A percentile compares a stretch with the other conserved stretches of the same genome.
These are phyloP conservation scores for Tardiomyces blankii DNA, from an alignment of 1,139 yeast genomes.

Conservation along the genomic window DNA sequence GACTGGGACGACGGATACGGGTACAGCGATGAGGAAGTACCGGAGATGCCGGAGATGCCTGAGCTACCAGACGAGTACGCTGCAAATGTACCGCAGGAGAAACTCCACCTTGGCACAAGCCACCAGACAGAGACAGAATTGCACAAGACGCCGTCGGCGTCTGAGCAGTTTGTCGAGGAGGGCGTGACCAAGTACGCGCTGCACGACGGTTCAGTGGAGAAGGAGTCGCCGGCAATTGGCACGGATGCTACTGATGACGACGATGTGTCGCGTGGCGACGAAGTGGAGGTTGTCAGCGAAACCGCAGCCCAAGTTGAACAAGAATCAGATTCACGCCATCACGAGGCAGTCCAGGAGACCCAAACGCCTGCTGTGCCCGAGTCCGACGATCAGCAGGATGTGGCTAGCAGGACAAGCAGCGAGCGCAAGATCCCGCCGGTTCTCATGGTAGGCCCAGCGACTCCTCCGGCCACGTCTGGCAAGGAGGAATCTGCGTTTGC, in stretches of 20 bases:
- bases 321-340: no score
- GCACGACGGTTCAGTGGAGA: constrained; percentile 4
- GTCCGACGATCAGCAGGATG: no score
- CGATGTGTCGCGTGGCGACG: not conserved
- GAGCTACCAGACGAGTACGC: constrained; percentile 8
- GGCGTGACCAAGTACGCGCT: constrained; percentile 11
- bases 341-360: no score
- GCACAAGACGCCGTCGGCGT: constrained; percentile 3
- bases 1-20: constrained; percentile 19
- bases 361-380: no score
- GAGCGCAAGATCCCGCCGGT: not conserved
- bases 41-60: constrained; percentile 18
- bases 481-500: no score
- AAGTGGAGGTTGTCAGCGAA: not conserved
- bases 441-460: not conserved
- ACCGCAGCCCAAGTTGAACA: not conserved
- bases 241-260: not conserved
- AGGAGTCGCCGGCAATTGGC: not conserved
- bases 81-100: not conserved
- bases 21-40: constrained; percentile 12
- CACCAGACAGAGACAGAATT: not conserved
- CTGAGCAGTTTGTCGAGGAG: constrained; percentile 10
- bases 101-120: no score
- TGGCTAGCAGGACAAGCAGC: not conserved
- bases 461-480: not conserved